phyloP scores from a whole-genome alignment of 1,139 yeast species.

The Tardiomyces digboiensis region DNA sequence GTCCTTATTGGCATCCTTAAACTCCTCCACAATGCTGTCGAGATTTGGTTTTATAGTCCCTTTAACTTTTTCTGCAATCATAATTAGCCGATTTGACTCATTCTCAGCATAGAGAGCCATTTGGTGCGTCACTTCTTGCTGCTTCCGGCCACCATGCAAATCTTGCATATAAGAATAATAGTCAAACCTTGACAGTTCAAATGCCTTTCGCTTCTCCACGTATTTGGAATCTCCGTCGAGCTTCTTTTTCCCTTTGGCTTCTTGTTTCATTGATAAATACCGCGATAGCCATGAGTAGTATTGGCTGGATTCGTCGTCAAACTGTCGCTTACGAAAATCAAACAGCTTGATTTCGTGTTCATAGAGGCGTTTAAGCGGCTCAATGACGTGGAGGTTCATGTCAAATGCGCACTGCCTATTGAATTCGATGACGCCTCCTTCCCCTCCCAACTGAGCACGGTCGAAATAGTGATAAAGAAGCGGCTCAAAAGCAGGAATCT shows the following conservation, averaged over 20 bases:
- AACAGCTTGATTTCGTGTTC: slow-evolving; percentile 33
- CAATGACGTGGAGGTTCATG: slow-evolving; percentile 21
- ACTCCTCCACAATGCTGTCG: slow-evolving; percentile 23
- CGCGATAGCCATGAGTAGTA: slow-evolving; percentile 69
- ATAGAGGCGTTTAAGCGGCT: slow-evolving; percentile 30
- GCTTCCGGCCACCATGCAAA: slow-evolving; percentile 41
- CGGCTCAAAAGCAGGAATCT: slow-evolving; percentile 25
- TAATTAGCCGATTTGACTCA: slow-evolving; percentile 20
- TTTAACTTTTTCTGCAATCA: slow-evolving; percentile 15
- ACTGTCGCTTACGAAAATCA: slow-evolving; percentile 40
- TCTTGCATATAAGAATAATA: slow-evolving; percentile 58
- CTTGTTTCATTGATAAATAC: slow-evolving; percentile 55
- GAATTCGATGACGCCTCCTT: slow-evolving; percentile 11
- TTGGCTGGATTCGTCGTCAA: slow-evolving; percentile 65
- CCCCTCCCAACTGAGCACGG: neutral
- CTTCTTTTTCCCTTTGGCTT: slow-evolving; percentile 28
- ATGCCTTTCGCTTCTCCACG: slow-evolving; percentile 45
- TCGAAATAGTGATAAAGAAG: slow-evolving; percentile 23
- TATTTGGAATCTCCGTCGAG: slow-evolving; percentile 49
- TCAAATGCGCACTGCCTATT: slow-evolving; percentile 13
- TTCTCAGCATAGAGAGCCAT: slow-evolving; percentile 30
- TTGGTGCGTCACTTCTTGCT: slow-evolving; percentile 30
- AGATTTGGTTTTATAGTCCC: slow-evolving; percentile 21
- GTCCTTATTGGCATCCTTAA: slow-evolving; percentile 27
- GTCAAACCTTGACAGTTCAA: slow-evolving; percentile 64